Conservation (phyloP, 148 eudicot species). For the Diospyros lotus region DNA sequence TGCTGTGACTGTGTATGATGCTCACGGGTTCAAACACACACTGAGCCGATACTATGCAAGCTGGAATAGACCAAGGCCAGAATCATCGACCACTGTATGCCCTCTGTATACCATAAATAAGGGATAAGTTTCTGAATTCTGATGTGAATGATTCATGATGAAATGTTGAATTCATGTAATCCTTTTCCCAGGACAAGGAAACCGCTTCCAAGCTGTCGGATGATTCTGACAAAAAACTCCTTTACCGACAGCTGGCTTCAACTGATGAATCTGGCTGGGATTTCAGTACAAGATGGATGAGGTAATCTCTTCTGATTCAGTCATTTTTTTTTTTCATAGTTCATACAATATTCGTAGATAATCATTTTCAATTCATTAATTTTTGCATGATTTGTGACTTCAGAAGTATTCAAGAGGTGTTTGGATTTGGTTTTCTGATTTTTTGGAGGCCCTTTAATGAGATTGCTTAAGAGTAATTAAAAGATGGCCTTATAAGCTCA, state of each 20-base stretch:
- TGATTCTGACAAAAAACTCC: conserved; percentile 38
- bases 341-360: too few species aligned
- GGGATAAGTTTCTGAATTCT: neutral
- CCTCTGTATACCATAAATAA: neutral
- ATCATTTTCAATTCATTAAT: too few species aligned
- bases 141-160: neutral
- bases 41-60: conserved; percentile 83
- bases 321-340: neutral
- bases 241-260: conserved; percentile 85
- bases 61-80: conserved; percentile 96
- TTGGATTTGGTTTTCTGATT: too few species aligned
- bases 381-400: too few species aligned
- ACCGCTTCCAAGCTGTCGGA: conserved; percentile 50
- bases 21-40: conserved; percentile 40
- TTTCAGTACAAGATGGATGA: conserved; percentile 98
- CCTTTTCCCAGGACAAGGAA: conserved; percentile 54
- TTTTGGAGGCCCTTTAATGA: too few species aligned
- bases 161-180: neutral
- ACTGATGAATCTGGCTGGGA: conserved; percentile 98
- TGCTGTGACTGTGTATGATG: conserved; percentile 60
- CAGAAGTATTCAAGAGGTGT: too few species aligned
- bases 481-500: too few species aligned
- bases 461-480: too few species aligned
- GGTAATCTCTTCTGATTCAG: conserved; percentile 30
- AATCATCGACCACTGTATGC: conserved; percentile 71